These are phyloP conservation scores for Epichloe festucae DNA, from an alignment of 2,329 filamentous ascomycete genomes.

Conservation along the genomic window DNA sequence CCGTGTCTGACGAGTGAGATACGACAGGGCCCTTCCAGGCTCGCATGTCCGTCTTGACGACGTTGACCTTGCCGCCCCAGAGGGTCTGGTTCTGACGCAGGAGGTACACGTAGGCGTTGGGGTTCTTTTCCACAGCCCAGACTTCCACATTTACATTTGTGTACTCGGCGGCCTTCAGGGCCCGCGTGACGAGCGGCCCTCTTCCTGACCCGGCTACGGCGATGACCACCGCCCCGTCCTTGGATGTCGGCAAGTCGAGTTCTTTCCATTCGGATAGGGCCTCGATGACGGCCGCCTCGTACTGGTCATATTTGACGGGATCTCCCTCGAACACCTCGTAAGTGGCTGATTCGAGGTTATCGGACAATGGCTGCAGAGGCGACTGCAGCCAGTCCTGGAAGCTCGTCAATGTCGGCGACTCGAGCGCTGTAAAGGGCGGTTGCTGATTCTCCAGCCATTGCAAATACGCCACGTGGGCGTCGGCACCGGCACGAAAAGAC, in stretches of 20 bases:
- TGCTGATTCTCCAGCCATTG: constrained; percentile 76
- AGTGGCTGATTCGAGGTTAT: constrained; percentile 92
- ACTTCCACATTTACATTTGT: constrained; percentile 70
- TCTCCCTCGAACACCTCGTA: constrained; percentile 99
- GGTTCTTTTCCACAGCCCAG: constrained; percentile 96
- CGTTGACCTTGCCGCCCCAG: constrained; percentile 71
- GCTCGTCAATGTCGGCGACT: constrained; percentile 38
- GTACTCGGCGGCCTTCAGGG: constrained; percentile 63
- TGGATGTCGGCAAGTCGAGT: constrained; percentile 58
- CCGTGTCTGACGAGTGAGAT: constrained; percentile 26
- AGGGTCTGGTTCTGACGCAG: constrained; percentile 69
- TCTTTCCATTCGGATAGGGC: constrained; percentile 70
- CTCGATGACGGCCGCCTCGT: constrained; percentile 70
- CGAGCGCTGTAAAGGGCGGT: constrained; percentile 41
- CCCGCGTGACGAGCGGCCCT: constrained; percentile 80
- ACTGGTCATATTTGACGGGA: constrained; percentile 94
- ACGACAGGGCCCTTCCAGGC: constrained; percentile 75
- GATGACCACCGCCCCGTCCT: constrained; percentile 61
- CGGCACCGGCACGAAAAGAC: constrained; percentile 16
- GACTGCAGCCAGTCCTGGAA: constrained; percentile 94
- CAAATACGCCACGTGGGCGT: constrained; percentile 61
- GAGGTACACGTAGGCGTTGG: constrained; percentile 88
- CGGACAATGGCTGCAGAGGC: constrained; percentile 83
- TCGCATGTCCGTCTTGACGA: constrained; percentile 95
- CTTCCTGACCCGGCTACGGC: constrained; percentile 89